Evolutionary conservation across 2,329 filamentous ascomycete species (phyloP).

Genomic region (Xylaria polymorpha): DNA sequence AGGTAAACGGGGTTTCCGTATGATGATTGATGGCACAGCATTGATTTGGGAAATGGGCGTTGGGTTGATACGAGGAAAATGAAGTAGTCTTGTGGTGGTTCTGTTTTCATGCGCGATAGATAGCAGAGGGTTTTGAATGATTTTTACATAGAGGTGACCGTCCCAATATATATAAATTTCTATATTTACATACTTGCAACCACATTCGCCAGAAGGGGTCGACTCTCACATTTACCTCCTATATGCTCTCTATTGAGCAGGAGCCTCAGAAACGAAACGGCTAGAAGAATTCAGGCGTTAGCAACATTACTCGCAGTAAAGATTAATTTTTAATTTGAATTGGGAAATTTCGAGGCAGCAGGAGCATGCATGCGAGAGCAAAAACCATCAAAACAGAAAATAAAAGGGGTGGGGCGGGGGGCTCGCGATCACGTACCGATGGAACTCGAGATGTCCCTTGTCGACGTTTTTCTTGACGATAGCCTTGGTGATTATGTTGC

Average conservation of each 20-base stretch:
- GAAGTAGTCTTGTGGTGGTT: conserved; percentile 4
- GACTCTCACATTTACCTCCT: not conserved
- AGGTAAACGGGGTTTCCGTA: conserved; percentile 23
- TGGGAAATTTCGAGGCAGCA: not conserved
- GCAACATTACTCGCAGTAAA: not conserved
- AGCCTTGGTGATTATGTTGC: conserved; percentile 47
- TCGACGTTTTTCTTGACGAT: conserved; percentile 49
- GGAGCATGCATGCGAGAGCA: not conserved
- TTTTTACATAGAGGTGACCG: not conserved
- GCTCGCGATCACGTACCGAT: conserved; percentile 28
- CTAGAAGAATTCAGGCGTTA: conserved; percentile 5
- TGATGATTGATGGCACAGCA: conserved; percentile 16
- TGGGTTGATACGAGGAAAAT: conserved; percentile 3
- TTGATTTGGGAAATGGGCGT: conserved; percentile 6
- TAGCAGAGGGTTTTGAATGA: not conserved
- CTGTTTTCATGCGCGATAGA: not conserved
- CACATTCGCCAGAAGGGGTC: not conserved
- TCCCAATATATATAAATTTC: not conserved
- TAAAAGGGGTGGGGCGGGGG: too few relatives aligned
- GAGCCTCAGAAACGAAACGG: conserved; percentile 37
- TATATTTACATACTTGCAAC: not conserved
- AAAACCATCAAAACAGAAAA: not conserved
- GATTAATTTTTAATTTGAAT: not conserved
- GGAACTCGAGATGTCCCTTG: conserved; percentile 45
- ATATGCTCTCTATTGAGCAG: conserved; percentile 7